Evolutionary conservation across 768 basidiomycete species (phyloP).

Genomic region (Tulasnella sp.): DNA sequence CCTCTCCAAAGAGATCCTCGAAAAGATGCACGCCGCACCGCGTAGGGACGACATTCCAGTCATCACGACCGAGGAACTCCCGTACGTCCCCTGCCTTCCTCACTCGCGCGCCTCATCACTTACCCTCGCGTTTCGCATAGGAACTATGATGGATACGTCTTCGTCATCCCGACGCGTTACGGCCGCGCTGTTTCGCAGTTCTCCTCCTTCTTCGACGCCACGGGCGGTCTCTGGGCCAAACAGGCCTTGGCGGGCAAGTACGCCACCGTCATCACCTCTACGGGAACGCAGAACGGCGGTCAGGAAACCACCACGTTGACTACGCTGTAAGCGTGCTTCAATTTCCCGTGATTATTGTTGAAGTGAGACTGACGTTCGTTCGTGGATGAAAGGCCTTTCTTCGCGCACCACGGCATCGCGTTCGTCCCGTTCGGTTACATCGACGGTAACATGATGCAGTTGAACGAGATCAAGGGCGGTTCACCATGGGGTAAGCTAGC

Average conservation of each 20-base stretch:
- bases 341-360: too few relatives aligned
- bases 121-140: background rate
- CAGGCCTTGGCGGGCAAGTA: slow-evolving; percentile 26
- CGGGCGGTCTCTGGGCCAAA: slow-evolving; percentile 24
- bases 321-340: slow-evolving; percentile 28
- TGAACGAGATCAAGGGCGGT: slow-evolving; percentile 26
- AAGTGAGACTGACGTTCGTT: too few relatives aligned
- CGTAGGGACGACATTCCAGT: slow-evolving; percentile 26
- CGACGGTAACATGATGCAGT: slow-evolving; percentile 14
- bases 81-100: background rate
- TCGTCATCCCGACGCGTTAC: slow-evolving; percentile 26
- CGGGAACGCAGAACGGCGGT: slow-evolving; percentile 28
- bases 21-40: slow-evolving; percentile 26
- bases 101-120: background rate
- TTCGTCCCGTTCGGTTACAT: slow-evolving; percentile 26
- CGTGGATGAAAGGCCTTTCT: slow-evolving; percentile 25
- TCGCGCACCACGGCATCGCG: slow-evolving; percentile 26
- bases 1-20: slow-evolving; percentile 27
- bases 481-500: slow-evolving; percentile 25
- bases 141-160: slow-evolving; percentile 26
- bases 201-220: slow-evolving; percentile 28
- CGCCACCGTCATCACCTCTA: slow-evolving; percentile 25
- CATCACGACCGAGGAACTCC: slow-evolving; percentile 26
- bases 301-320: slow-evolving; percentile 29
- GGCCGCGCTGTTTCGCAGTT: slow-evolving; percentile 30